Conservation (phyloP, 805 yeast genomes). For the Metschnikowia proteae region DNA sequence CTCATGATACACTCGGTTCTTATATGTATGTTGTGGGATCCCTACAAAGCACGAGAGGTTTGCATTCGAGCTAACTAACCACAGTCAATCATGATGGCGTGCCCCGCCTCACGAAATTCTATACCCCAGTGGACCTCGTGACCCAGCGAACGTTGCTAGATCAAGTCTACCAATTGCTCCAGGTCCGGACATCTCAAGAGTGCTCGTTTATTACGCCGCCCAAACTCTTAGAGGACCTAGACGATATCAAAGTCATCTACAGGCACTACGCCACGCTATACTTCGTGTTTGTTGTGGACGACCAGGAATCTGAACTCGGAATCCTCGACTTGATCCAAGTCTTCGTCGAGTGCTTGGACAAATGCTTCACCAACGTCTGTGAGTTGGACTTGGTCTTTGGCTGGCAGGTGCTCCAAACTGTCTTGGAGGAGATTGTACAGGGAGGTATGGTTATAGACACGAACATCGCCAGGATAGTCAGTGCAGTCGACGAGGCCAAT, state of each 20-base stretch:
- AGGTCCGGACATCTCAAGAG: conserved; percentile 66
- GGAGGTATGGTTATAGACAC: conserved; percentile 99
- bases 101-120: conserved; percentile 86
- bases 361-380: conserved; percentile 91
- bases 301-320: conserved; percentile 92
- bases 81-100: conserved; percentile 84
- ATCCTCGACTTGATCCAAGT: conserved; percentile 92
- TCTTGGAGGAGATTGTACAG: conserved; percentile 86
- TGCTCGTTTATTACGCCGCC: conserved; percentile 92
- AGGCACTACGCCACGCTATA: conserved; percentile 94
- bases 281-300: conserved; percentile 93
- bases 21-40: conserved; percentile 52
- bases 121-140: conserved; percentile 82
- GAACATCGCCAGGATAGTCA: conserved; percentile 73
- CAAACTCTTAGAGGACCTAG: conserved; percentile 63
- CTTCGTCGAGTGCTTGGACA: conserved; percentile 90
- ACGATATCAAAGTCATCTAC: conserved; percentile 83
- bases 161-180: conserved; percentile 77
- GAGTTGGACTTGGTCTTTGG: conserved; percentile 97
- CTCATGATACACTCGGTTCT: conserved; percentile 85
- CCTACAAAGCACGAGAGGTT: neutral
- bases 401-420: conserved; percentile 94
- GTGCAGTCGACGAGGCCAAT: conserved; percentile 73
- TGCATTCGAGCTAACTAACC: conserved; percentile 13
- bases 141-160: conserved; percentile 76